These are phyloP conservation scores for barrel medic (Medicago truncatula) DNA, from an alignment of 306 rosid genomes.

Conservation along the genomic window DNA sequence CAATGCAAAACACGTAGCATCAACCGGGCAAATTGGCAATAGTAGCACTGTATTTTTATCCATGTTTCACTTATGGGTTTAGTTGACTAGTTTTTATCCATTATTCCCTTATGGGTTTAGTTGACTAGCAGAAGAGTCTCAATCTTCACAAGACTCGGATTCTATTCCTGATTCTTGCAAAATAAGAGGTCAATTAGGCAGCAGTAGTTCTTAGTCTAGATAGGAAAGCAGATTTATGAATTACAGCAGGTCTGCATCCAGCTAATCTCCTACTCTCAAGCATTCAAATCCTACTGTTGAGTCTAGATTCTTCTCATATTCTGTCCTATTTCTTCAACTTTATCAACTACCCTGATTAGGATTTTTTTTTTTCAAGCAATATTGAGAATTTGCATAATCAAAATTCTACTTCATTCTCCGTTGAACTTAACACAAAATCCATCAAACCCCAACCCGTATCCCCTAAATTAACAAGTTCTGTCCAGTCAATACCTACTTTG, in stretches of 20 bases:
- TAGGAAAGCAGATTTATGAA: conserved; percentile 21
- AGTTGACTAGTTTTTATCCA: not conserved
- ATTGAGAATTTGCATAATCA: not conserved
- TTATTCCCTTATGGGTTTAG: conserved; percentile 8
- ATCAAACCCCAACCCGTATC: not conserved
- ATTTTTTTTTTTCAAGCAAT: conserved; percentile 1
- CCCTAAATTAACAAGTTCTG: conserved; percentile 5
- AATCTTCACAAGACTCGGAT: not conserved
- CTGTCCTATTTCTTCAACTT: conserved; percentile 17
- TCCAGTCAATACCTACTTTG: conserved; percentile 12
- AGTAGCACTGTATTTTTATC: not conserved
- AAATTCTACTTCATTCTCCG: conserved; percentile 13
- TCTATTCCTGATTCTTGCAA: conserved; percentile 11
- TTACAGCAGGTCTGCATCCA: not conserved
- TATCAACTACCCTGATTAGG: conserved; percentile 14
- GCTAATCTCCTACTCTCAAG: conserved; percentile 18
- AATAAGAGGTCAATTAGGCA: conserved; percentile 13
- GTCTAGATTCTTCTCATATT: conserved; percentile 6
- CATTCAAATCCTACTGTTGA: conserved; percentile 19
- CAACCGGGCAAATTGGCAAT: not conserved
- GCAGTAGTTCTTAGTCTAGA: not conserved
- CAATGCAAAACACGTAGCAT: conserved; percentile 2
- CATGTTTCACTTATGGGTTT: conserved; percentile 8
- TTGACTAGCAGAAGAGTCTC: not conserved
- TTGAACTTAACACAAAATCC: conserved; percentile 12